Base-by-base conservation (phyloP, 2,329 filamentous ascomycete species). In the Blumeriella jaapii region DNA sequence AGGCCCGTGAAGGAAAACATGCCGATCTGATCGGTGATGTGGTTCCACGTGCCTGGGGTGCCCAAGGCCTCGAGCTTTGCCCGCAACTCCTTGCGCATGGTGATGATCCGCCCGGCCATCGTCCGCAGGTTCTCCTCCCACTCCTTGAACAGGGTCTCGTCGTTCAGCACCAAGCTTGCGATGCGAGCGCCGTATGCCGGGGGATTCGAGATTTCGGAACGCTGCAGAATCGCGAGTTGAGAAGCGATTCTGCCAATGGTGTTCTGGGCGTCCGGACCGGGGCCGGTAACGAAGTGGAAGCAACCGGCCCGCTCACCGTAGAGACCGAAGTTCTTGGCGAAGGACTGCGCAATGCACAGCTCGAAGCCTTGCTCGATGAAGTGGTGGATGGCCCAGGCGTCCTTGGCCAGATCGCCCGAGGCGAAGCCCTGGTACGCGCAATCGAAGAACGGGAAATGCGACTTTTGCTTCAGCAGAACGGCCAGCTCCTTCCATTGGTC, bases 381-480 rank as follows among this genome's bases (percentile, higher is more conserved):
- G 69, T 94, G 83, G 49, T 85, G 82, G 50, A 98, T 79, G n/a
- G 91, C 84, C 67, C 80, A 86, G 46, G 83, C 84, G 59, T 98
- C 91, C 41, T 77, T 74, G 50, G 71, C 68, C 13, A 96, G 73
- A 58, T 93, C 78, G 40, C 91, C 91, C 1, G 91, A 93, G 3
- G 91, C 91, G 58, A 98, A 98, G 38, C 91, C 89, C 63, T 96
- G 91, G 68, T 98, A 98, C 38, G 91, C 91, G 47, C 76, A 84
- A 68, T 98, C 91, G 63, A 98, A 96, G 74, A 98, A 96, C 53
- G 91, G 89, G 65, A 98, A 94, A 61, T 93, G 89, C 45, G 74
- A 74, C 63, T 81, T 85, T 53, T 74, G 61, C 52, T 72, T 73
- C 60, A 96, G 77, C 28, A 94, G 61, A 27, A 68, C 60, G 34